Conservation (phyloP, 306 rosid genomes). For the Fagus crenata region DNA sequence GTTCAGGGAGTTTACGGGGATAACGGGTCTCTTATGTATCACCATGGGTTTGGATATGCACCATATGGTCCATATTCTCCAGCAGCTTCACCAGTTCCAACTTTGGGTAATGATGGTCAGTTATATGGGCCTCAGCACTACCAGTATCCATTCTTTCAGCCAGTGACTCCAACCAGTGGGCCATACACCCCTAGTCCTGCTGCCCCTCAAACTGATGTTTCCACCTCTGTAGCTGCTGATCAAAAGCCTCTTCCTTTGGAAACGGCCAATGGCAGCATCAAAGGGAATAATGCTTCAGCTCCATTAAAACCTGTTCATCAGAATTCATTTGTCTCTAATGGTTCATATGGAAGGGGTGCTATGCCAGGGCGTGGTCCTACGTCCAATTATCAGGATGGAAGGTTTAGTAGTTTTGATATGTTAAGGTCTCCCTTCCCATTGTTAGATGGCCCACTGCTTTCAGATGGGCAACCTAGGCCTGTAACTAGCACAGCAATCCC, state of each 20-base stretch:
- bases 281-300: slow-evolving; percentile 53
- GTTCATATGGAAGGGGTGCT: slow-evolving; percentile 47
- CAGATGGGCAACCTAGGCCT: slow-evolving; percentile 89
- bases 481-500: slow-evolving; percentile 50
- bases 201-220: slow-evolving; percentile 57
- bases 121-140: slow-evolving; percentile 92
- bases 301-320: slow-evolving; percentile 42
- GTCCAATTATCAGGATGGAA: slow-evolving; percentile 83
- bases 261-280: slow-evolving; percentile 52
- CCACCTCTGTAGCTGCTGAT: slow-evolving; percentile 66
- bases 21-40: slow-evolving; percentile 80
- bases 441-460: slow-evolving; percentile 66
- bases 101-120: slow-evolving; percentile 95
- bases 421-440: slow-evolving; percentile 58
- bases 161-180: slow-evolving; percentile 73
- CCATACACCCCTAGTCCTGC: slow-evolving; percentile 51
- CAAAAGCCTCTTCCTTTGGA: slow-evolving; percentile 72
- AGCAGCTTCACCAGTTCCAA: slow-evolving; percentile 87
- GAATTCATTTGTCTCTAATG: slow-evolving; percentile 40
- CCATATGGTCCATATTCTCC: slow-evolving; percentile 89
- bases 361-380: slow-evolving; percentile 65
- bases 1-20: slow-evolving; percentile 87
- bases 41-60: slow-evolving; percentile 86
- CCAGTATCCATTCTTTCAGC: slow-evolving; percentile 92
- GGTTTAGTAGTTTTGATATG: slow-evolving; percentile 68